These are phyloP conservation scores for Artomyces pyxidatus DNA, from an alignment of 768 basidiomycete species.

Conservation along the genomic window DNA sequence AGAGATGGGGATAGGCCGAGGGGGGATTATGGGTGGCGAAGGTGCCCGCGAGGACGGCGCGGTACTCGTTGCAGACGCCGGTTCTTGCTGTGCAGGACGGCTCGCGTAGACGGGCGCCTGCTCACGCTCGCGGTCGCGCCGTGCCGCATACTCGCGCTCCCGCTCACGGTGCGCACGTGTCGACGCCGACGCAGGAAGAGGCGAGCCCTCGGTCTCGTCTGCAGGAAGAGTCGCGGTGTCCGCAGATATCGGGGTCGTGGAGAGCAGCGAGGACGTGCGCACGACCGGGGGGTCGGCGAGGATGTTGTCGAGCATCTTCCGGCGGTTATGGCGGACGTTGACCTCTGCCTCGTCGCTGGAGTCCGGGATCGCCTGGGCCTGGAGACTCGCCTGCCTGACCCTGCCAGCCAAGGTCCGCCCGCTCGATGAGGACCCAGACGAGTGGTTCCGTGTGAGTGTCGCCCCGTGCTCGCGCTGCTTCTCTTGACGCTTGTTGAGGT, in stretches of 20 bases:
- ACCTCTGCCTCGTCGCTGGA: conserved; percentile 15
- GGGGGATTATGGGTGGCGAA: background rate
- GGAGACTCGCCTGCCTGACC: conserved; percentile 8
- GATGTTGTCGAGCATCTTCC: background rate
- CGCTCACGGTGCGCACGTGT: background rate
- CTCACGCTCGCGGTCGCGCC: background rate
- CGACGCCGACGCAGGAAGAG: background rate
- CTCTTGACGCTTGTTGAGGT: conserved; percentile 13
- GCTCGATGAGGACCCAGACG: conserved; percentile 3
- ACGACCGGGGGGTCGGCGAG: conserved; percentile 1
- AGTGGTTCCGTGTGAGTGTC: conserved; percentile 15
- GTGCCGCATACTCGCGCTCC: background rate
- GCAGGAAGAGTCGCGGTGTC: background rate
- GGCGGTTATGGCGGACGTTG: conserved; percentile 1
- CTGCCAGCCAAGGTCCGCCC: background rate
- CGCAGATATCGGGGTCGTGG: background rate
- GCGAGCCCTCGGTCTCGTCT: background rate
- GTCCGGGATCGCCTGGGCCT: conserved; percentile 12
- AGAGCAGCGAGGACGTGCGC: background rate
- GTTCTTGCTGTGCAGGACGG: background rate
- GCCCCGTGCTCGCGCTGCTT: conserved; percentile 11
- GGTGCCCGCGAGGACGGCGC: background rate
- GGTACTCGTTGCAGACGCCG: background rate
- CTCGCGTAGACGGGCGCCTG: conserved; percentile 7
- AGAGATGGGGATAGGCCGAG: conserved; percentile 7